Base-by-base conservation (phyloP, 176 grass and related monocot genomes). In the Eremochloa ophiuroides region DNA sequence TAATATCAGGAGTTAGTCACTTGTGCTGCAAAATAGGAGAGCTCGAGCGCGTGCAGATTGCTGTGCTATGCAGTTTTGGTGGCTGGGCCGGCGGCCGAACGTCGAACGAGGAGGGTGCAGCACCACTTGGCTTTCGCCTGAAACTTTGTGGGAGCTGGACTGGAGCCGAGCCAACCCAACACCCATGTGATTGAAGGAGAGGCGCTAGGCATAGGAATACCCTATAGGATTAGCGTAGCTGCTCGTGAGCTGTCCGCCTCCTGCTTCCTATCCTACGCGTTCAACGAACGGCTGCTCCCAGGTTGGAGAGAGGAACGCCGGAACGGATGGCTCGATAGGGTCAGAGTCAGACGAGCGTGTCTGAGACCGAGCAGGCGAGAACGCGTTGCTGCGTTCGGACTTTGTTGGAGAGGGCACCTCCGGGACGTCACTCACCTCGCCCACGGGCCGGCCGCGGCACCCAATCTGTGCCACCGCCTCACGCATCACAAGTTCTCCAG, bases 161-260 rank as follows among this genome's bases (percentile, higher is more conserved):
- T 4, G 39, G 39, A 43, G 25, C 58, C 25, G n/a, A 6, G 16
- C 28, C 13, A 60, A 68, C 48, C 82, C 73, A 59, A 26, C 30
- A 58, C 48, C 82, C 82, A 59, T 35, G 82, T 84, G 82, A 47
- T 50, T 33, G 11, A 39, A n/a, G n/a, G n/a, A 0, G 31, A 66
- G 15, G 65, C 20, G 9, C 55, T 58, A 23, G 55, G n/a, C 0
- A 0, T 26, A 26, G 23, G 23, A 59, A 26, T 59, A 59, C n/a
- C 55, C 17, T n/a, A n/a, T n/a, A 35, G 37, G 4, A 7, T 14
- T 14, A 3, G 26, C 41, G 1, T 46, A 25, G 68, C 68, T 30
- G 20, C 11, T 23, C 9, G 23, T 68, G 47, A 43, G 62, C 26
- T 84, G 81, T 67, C 50, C 26, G 2, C 4, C n/a, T 43, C 67